Evolutionary conservation across 2,329 filamentous ascomycete genomes (phyloP), one percentile per base, ranked within the genome.

Genomic region (Cadophora malorum): DNA sequence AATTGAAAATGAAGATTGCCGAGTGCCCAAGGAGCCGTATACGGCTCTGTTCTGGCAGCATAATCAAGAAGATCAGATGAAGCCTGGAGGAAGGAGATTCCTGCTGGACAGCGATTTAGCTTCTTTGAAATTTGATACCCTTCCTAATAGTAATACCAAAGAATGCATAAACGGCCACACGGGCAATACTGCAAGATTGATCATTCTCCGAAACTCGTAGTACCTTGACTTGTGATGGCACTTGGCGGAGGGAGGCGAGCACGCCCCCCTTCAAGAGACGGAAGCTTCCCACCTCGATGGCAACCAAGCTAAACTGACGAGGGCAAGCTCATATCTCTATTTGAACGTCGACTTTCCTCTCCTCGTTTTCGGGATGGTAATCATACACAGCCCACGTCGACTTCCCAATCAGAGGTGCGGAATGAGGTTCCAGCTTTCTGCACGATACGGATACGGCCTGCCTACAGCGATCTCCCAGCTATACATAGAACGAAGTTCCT

Each of bases 361-460:
- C 31, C 21, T 16, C 59, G 12, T 33, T 23, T 41, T 19, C 33
- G 33, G 1, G 1, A 35, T 25, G 35, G 41, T 41, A 21, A 59
- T 59, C 58, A 49, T 12, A 21, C 59, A 62, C 59, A 62, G 41
- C 59, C 59, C 23, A 14, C 6, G 45, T 21, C 45, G 16, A 62
- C 28, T 12, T 33, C 19, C 59, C 33, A 59, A 38, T 38, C 56
- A 41, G 21, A 33, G 2, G 8, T 38, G 33, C 31, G n/a, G 28
- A n/a, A 25, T 12, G 8, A n/a, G n/a, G 16, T 33, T 7, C 45
- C 45, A 28, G n/a, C 45, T 50, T n/a, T 21, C 38, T 33, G 16
- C 41, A 50, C 21, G 41, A 35, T 47, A 62, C 41, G 41, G 28
- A 62, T 33, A 49, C 59, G 59, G 59, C n/a, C 58, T 61, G 38